phyloP scores from a whole-genome alignment of 75 land plant species.

The Cupressus sempervirens region DNA sequence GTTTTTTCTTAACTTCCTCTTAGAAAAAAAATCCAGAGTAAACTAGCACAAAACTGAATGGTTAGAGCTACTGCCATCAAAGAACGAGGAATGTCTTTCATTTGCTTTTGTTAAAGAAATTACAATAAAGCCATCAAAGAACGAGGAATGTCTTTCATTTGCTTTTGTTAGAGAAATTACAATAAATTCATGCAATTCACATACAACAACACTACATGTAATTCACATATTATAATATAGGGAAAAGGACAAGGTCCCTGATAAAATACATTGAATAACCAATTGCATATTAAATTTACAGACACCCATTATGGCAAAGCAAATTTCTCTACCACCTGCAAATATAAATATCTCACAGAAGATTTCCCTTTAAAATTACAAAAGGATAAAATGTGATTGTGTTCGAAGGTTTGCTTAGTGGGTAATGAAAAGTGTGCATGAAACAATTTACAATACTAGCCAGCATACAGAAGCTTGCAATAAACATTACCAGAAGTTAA shows the following conservation, averaged over 20 bases:
- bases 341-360: background rate
- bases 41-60: background rate
- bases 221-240: background rate
- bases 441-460: background rate
- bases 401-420: background rate
- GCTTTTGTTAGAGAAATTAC: background rate
- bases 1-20: background rate
- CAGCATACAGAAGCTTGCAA: background rate
- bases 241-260: background rate
- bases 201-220: background rate
- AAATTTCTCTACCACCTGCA: background rate
- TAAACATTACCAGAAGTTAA: conserved; percentile 11
- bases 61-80: background rate
- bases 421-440: background rate
- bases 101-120: background rate
- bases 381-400: background rate
- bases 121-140: background rate
- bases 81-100: background rate
- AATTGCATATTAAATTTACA: background rate
- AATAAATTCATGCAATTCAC: background rate
- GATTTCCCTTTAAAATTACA: background rate
- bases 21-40: background rate
- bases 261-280: background rate
- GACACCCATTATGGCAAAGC: background rate
- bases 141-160: background rate